Conservation (phyloP, 139 green algal species). For the Chlorokybus atmophyticus region DNA sequence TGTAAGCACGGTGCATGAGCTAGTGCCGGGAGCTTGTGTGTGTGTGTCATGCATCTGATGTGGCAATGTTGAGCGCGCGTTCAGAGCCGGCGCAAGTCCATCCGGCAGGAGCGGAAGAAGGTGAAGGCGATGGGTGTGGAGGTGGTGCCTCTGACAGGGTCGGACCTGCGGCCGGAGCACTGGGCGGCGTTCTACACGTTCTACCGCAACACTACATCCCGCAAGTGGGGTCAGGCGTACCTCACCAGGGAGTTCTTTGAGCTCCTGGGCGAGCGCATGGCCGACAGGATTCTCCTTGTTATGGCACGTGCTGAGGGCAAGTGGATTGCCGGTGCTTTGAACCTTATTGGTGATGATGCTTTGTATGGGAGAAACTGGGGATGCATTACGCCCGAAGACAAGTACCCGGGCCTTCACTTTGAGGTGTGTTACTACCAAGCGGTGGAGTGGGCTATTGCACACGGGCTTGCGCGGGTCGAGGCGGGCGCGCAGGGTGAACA, state of each 20-base stretch:
- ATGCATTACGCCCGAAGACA: conserved; percentile 22
- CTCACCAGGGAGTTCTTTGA: conserved; percentile 79
- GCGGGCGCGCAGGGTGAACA: conserved; percentile 84
- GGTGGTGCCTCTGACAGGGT: background rate
- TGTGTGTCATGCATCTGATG: too few species aligned
- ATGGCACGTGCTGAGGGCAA: conserved; percentile 40
- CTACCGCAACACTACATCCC: conserved; percentile 48
- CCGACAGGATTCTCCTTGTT: conserved; percentile 60
- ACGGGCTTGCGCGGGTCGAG: conserved; percentile 59
- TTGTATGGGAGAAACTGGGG: conserved; percentile 88
- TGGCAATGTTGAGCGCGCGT: too few species aligned
- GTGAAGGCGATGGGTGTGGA: background rate
- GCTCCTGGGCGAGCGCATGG: conserved; percentile 47
- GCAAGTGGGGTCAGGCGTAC: conserved; percentile 67
- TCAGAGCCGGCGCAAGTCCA: conserved; percentile 70
- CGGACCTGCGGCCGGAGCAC: conserved; percentile 25
- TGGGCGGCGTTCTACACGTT: conserved; percentile 77
- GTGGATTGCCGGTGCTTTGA: conserved; percentile 67
- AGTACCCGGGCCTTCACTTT: conserved; percentile 71
- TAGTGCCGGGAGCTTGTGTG: too few species aligned
- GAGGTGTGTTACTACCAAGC: conserved; percentile 81
- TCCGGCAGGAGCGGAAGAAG: conserved; percentile 79
- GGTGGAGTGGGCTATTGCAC: conserved; percentile 58
- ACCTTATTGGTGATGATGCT: conserved; percentile 66
- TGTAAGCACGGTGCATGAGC: too few species aligned